Evolutionary conservation across 1,284 basidiomycete genomes (phyloP), one percentile per base, ranked within the genome.

Genomic region (Cryptococcus amylolentus): DNA sequence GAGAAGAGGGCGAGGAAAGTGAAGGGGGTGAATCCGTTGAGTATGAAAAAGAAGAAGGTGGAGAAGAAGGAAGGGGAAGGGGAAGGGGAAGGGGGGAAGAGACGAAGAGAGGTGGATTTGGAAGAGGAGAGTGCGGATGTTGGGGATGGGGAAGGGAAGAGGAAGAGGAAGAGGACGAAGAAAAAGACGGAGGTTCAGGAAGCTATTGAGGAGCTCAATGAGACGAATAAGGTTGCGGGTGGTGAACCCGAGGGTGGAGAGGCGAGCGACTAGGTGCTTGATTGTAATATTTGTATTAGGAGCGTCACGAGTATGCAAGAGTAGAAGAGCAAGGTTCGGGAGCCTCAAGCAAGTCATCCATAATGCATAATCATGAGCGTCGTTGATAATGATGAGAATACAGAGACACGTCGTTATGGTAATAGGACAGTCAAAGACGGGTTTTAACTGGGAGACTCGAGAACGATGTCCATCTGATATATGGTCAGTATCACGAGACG

Each of bases 21-120:
- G 0, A 94, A 91, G 71, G 90, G 82, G 0, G 91, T 94, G 0
- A 98, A 98, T 78, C 92, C 95, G 14, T 81, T 98, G 4, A 93
- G 91, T 58, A 80, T 94, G 40, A 93, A 90, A 80, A 97, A 92
- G 81, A 92, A 92, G 79, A 87, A 83, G 70, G 10, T 10, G 31
- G 31, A 35, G 10, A 42, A 42, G 41, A 42, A 39, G 44, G 45
- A 9, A 13, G 43, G 48, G 7, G 51, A 52, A 23, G 43, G 48
- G 7, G 51, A 52, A 23, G 52, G 45, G 6, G 39, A 37, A 20
- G 50, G 49, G 8, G 57, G 56, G 50, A 58, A 58, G 38, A 51
- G 60, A 40, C 37, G 49, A 23, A 51, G 55, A 37, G 54, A 52
- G 38, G 46, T 49, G 42, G 54, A 57, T 20, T 53, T 47, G 52